Evolutionary conservation across 768 basidiomycete species (phyloP).

Genomic region (Holtermannia corniformis): DNA sequence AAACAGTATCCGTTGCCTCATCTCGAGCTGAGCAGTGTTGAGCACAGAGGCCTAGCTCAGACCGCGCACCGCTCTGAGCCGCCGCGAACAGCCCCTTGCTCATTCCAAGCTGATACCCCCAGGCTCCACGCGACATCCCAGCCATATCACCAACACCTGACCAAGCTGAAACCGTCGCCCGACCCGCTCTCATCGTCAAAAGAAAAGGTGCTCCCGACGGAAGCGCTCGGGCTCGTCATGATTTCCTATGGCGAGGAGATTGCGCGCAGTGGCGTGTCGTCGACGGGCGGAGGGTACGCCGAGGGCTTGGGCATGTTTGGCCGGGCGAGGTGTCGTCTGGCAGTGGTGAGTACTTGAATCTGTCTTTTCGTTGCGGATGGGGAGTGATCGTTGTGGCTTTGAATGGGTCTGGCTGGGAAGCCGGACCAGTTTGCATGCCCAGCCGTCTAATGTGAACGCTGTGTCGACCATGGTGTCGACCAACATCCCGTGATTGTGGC

Average conservation of each 20-base stretch:
- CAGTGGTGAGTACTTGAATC: constrained; percentile 47
- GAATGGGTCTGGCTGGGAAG: too few relatives aligned
- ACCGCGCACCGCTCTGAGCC: too few relatives aligned
- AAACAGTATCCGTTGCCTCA: too few relatives aligned
- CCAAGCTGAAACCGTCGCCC: constrained; percentile 55
- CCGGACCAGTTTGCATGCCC: too few relatives aligned
- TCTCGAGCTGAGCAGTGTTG: too few relatives aligned
- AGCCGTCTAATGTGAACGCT: too few relatives aligned
- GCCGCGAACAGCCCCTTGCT: background rate
- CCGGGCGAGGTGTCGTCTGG: constrained; percentile 73
- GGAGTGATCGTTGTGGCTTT: too few relatives aligned
- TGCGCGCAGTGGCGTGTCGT: background rate
- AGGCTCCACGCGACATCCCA: constrained; percentile 67
- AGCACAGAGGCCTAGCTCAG: too few relatives aligned
- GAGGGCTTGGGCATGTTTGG: constrained; percentile 65
- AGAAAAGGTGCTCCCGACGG: constrained; percentile 66
- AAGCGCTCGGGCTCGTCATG: constrained; percentile 77
- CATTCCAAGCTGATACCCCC: constrained; percentile 1
- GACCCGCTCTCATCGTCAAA: constrained; percentile 52
- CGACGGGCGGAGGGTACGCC: constrained; percentile 46
- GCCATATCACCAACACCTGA: constrained; percentile 58
- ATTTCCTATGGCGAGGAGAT: constrained; percentile 58
- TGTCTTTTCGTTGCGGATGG: background rate
- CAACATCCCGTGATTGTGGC: too few relatives aligned
- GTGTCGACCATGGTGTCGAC: too few relatives aligned